phyloP scores from a whole-genome alignment of 805 yeast genomes.

The Yarrowia sp. region DNA sequence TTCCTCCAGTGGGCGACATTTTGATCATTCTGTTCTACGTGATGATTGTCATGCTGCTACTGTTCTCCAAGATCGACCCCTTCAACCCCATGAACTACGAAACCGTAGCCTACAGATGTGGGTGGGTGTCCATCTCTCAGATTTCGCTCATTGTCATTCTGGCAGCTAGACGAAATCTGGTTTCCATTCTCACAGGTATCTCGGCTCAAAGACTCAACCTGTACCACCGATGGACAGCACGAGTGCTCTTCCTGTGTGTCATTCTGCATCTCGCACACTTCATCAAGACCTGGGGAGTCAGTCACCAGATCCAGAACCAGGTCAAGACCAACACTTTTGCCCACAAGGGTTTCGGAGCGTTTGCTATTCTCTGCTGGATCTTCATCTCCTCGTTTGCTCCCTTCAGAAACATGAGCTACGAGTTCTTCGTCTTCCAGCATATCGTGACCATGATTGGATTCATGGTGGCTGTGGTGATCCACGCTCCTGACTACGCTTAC shows the following conservation, averaged over 20 bases:
- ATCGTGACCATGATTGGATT: conserved; percentile 44
- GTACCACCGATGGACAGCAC: conserved; percentile 47
- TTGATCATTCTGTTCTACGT: conserved; percentile 40
- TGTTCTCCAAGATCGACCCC: conserved; percentile 42
- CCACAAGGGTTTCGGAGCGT: conserved; percentile 44
- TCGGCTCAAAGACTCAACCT: conserved; percentile 44
- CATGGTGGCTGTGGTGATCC: conserved; percentile 42
- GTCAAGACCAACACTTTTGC: conserved; percentile 42
- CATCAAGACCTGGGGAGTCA: conserved; percentile 42
- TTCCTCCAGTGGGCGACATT: conserved; percentile 27
- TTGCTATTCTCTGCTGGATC: conserved; percentile 44
- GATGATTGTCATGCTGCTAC: conserved; percentile 42
- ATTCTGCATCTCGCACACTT: conserved; percentile 44
- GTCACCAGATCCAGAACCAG: conserved; percentile 40
- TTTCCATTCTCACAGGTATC: conserved; percentile 43
- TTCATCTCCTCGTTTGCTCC: conserved; percentile 41
- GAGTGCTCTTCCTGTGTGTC: conserved; percentile 44
- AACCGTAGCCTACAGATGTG: conserved; percentile 44
- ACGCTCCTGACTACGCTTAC: conserved; percentile 44
- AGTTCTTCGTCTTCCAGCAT: conserved; percentile 45
- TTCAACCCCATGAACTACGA: conserved; percentile 42
- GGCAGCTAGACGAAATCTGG: conserved; percentile 42
- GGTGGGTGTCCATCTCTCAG: conserved; percentile 46
- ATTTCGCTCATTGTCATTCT: conserved; percentile 45
- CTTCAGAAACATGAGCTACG: conserved; percentile 43